Conservation (phyloP, 352 stramenopile species). For the Thalassiosira sp. region DNA sequence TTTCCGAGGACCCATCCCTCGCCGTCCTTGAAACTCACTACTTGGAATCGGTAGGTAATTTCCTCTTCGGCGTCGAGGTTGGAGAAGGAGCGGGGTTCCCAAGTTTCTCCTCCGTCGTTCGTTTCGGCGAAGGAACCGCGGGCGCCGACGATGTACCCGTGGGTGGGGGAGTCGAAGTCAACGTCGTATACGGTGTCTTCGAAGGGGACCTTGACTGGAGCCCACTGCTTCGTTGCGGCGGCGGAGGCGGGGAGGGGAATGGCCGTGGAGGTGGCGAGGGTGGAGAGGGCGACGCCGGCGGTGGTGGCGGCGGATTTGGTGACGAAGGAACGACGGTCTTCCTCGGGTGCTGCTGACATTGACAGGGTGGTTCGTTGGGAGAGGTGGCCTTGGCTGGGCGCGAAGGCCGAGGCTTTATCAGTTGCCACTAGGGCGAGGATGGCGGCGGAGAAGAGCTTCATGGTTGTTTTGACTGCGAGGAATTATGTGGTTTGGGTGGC, state of each 20-base stretch:
- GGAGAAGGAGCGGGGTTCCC: constrained; percentile 83
- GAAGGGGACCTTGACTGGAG: constrained; percentile 79
- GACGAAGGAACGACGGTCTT: constrained; percentile 68
- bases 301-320: constrained; percentile 46
- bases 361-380: background rate
- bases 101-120: constrained; percentile 84
- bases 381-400: background rate
- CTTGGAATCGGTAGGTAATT: constrained; percentile 84
- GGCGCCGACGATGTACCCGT: constrained; percentile 86
- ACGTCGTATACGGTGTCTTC: constrained; percentile 87
- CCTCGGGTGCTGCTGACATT: constrained; percentile 10
- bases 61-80: constrained; percentile 88
- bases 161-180: constrained; percentile 83
- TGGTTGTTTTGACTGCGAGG: constrained; percentile 6
- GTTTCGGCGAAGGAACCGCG: constrained; percentile 87
- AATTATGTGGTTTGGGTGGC: background rate
- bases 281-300: constrained; percentile 39
- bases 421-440: constrained; percentile 20
- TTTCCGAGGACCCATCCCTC: constrained; percentile 88
- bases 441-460: constrained; percentile 39
- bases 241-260: constrained; percentile 44
- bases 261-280: constrained; percentile 2
- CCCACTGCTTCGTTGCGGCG: constrained; percentile 72
- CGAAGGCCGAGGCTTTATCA: constrained; percentile 24
- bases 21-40: constrained; percentile 83